Percentiles rank a stretch among this genome's conserved stretches.
These are phyloP conservation scores for Penicillium paneum DNA, from an alignment of 2,329 filamentous ascomycete genomes.

Conservation along the genomic window DNA sequence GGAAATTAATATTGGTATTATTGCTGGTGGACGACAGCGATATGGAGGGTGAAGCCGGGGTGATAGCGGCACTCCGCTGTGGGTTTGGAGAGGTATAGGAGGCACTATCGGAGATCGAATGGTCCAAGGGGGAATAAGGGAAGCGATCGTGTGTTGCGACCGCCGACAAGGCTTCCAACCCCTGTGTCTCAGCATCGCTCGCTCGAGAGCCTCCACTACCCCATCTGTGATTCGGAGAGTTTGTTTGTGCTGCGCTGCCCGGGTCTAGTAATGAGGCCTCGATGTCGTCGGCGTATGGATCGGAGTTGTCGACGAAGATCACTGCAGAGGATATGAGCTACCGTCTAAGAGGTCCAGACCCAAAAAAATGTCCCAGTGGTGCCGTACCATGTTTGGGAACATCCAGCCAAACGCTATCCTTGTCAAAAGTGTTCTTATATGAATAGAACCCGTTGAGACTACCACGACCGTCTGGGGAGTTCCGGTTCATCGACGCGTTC, in stretches of 20 bases:
- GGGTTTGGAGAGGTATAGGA: constrained; percentile 35
- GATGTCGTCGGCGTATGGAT: constrained; percentile 57
- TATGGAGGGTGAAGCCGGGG: constrained; percentile 42
- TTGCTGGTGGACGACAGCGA: constrained; percentile 41
- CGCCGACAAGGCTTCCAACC: constrained; percentile 54
- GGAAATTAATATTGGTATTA: constrained; percentile 52
- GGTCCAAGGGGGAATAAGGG: constrained; percentile 27
- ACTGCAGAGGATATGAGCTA: constrained; percentile 38
- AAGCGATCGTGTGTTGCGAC: constrained; percentile 47
- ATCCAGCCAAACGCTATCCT: constrained; percentile 60
- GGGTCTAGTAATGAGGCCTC: constrained; percentile 35
- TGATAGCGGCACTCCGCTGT: constrained; percentile 30
- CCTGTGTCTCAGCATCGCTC: constrained; percentile 44
- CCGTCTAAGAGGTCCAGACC: background rate
- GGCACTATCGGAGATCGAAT: constrained; percentile 26
- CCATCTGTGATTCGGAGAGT: constrained; percentile 33
- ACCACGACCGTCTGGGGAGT: constrained; percentile 36
- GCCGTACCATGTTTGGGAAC: constrained; percentile 56
- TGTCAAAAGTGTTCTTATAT: constrained; percentile 63
- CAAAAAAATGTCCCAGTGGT: background rate
- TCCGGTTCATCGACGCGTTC: constrained; percentile 65
- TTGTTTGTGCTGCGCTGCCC: constrained; percentile 29
- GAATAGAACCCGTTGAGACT: constrained; percentile 61
- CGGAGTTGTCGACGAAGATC: constrained; percentile 60
- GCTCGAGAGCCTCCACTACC: constrained; percentile 26